A percentile compares a stretch with the other conserved stretches of the same genome.
phyloP scores from a whole-genome alignment of 208 protist genomes.

The Herpetomonas samuelpessoai region DNA sequence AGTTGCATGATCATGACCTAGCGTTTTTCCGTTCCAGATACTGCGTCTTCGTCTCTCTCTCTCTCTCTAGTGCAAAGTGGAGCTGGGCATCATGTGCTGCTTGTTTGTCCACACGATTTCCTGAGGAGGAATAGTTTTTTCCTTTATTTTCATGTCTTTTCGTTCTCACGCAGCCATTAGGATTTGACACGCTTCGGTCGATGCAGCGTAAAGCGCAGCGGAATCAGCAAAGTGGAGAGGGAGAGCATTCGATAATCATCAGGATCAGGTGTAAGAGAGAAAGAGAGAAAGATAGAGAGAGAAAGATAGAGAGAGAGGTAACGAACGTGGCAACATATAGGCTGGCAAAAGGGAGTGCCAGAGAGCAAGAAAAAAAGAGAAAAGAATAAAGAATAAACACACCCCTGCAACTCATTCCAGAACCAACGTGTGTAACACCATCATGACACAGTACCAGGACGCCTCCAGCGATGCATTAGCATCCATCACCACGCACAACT shows the following conservation, averaged over 20 bases:
- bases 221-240: not conserved
- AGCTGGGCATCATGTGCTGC: too few relatives aligned
- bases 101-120: too few relatives aligned
- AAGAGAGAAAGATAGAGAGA: constrained; percentile 16
- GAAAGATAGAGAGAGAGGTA: constrained; percentile 11
- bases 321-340: not conserved
- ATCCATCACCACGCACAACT: constrained; percentile 50
- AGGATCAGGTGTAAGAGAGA: constrained; percentile 6
- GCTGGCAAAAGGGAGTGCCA: not conserved
- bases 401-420: not conserved
- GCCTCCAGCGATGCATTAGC: constrained; percentile 36
- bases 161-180: too few relatives aligned
- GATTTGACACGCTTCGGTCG: too few relatives aligned
- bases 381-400: not conserved
- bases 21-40: too few relatives aligned
- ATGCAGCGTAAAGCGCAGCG: too few relatives aligned
- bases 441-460: constrained; percentile 46
- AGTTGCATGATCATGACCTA: too few relatives aligned
- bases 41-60: too few relatives aligned
- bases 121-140: too few relatives aligned
- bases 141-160: too few relatives aligned
- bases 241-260: not conserved
- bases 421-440: constrained; percentile 1
- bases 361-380: constrained; percentile 9
- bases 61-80: too few relatives aligned